phyloP scores from a whole-genome alignment of 805 yeast genomes.

The Teunomyces atbi region DNA sequence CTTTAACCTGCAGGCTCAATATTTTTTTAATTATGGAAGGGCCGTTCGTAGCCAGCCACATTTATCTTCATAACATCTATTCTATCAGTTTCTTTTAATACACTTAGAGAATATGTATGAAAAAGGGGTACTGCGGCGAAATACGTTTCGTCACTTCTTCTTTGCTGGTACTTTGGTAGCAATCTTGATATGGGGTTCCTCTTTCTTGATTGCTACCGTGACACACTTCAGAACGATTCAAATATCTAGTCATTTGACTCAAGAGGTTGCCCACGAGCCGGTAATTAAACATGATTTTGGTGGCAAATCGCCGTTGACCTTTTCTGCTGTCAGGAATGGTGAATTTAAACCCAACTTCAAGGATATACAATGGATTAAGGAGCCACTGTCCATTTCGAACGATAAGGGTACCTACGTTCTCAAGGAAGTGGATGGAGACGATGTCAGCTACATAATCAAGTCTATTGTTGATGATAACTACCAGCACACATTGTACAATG shows the following conservation, averaged over 20 bases:
- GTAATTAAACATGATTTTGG: slow-evolving; percentile 6
- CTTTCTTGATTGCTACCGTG: slow-evolving; percentile 26
- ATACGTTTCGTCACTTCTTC: slow-evolving; percentile 11
- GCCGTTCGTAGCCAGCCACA: slow-evolving; percentile 4
- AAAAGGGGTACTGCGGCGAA: background rate
- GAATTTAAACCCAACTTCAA: slow-evolving; percentile 53
- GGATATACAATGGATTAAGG: slow-evolving; percentile 68
- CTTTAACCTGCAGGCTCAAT: background rate
- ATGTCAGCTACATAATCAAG: slow-evolving; percentile 53
- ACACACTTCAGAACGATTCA: slow-evolving; percentile 11
- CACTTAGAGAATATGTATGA: slow-evolving; percentile 8
- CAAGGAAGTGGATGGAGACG: slow-evolving; percentile 35
- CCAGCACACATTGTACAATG: slow-evolving; percentile 48
- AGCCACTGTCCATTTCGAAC: slow-evolving; percentile 44
- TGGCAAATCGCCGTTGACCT: slow-evolving; percentile 28
- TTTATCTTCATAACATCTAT: no score
- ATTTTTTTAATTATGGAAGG: background rate
- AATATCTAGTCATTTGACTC: background rate
- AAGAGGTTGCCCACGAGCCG: background rate
- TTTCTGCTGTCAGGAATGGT: slow-evolving; percentile 46
- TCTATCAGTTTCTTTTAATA: background rate
- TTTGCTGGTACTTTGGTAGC: slow-evolving; percentile 20
- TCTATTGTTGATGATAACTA: slow-evolving; percentile 47
- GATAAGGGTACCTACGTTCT: slow-evolving; percentile 69
- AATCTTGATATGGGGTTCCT: slow-evolving; percentile 37